Conservation (phyloP, 768 basidiomycete genomes). For the Kwoniella sp. region DNA sequence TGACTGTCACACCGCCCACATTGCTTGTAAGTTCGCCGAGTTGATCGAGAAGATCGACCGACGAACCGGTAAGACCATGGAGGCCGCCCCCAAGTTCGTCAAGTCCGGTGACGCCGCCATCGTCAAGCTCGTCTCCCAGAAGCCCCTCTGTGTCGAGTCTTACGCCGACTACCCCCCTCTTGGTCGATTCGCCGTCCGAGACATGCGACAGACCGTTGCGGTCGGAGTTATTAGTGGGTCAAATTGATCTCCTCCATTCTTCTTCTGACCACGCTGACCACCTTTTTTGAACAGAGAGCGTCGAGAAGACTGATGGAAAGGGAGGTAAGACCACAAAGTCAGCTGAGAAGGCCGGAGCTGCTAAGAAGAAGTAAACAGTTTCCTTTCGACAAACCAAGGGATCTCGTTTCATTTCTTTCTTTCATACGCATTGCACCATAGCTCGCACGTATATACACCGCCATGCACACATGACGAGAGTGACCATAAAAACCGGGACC, state of each 20-base stretch:
- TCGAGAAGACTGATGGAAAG: conserved; percentile 66
- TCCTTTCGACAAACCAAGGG: conserved; percentile 1
- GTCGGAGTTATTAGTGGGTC: conserved; percentile 98
- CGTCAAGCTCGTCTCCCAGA: conserved; percentile 92
- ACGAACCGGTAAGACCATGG: conserved; percentile 87
- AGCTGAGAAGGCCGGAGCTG: conserved; percentile 19
- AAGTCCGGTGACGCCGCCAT: conserved; percentile 99
- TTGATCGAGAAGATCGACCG: conserved; percentile 95
- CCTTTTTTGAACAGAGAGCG: background rate
- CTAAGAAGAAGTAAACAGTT: conserved; percentile 37
- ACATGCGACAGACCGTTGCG: conserved; percentile 99
- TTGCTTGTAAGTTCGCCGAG: conserved; percentile 98
- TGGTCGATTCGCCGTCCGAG: conserved; percentile 94
- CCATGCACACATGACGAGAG: conserved; percentile 17
- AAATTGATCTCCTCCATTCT: conserved; percentile 64
- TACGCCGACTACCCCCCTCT: conserved; percentile 99
- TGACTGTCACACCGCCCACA: conserved; percentile 99
- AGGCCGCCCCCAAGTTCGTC: conserved; percentile 85
- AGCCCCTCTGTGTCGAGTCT: conserved; percentile 85
- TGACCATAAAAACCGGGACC: background rate
- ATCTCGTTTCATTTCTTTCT: conserved; percentile 9
- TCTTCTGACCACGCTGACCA: conserved; percentile 2
- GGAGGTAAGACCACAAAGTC: conserved; percentile 69
- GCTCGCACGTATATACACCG: conserved; percentile 7
- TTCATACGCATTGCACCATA: conserved; percentile 5